Conservation (phyloP, 768 basidiomycete species). For the Rhodotorula babjevae region DNA sequence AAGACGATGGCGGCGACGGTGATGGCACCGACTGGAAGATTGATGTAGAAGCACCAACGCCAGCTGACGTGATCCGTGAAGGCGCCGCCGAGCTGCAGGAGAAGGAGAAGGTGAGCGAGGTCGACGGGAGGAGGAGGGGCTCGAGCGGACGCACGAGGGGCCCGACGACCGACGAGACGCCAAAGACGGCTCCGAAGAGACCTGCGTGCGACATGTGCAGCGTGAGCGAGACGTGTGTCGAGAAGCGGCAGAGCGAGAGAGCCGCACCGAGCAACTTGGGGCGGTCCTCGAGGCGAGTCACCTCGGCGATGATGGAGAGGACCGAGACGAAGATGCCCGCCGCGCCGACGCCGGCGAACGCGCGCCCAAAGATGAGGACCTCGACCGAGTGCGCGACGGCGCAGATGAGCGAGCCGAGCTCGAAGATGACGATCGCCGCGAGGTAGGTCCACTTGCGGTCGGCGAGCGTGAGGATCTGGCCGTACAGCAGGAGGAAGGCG, state of each 20-base stretch:
- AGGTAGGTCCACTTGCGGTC: constrained; percentile 47
- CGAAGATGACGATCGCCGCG: constrained; percentile 47
- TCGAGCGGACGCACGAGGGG: constrained; percentile 15
- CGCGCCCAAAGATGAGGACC: constrained; percentile 50
- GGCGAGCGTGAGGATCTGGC: constrained; percentile 45
- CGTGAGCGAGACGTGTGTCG: constrained; percentile 35
- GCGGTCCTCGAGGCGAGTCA: constrained; percentile 40
- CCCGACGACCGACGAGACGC: constrained; percentile 38
- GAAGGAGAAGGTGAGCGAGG: too few species aligned
- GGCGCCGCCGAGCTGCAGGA: constrained; percentile 42
- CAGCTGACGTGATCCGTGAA: constrained; percentile 62
- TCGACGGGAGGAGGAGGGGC: neutral
- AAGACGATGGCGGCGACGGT: constrained; percentile 23
- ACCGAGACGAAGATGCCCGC: constrained; percentile 47
- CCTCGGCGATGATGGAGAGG: constrained; percentile 26
- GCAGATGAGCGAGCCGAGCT: constrained; percentile 46
- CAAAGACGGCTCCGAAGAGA: constrained; percentile 30
- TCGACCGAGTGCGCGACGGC: constrained; percentile 42
- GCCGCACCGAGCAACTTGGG: constrained; percentile 47
- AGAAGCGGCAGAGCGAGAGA: constrained; percentile 27
- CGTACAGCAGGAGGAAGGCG: constrained; percentile 44
- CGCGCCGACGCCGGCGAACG: constrained; percentile 53
- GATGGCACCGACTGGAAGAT: constrained; percentile 3
- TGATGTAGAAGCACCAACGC: constrained; percentile 52
- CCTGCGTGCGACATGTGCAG: neutral